These are phyloP conservation scores for Fraxinus pennsylvanica DNA, from an alignment of 257 asterid genomes.

Conservation along the genomic window DNA sequence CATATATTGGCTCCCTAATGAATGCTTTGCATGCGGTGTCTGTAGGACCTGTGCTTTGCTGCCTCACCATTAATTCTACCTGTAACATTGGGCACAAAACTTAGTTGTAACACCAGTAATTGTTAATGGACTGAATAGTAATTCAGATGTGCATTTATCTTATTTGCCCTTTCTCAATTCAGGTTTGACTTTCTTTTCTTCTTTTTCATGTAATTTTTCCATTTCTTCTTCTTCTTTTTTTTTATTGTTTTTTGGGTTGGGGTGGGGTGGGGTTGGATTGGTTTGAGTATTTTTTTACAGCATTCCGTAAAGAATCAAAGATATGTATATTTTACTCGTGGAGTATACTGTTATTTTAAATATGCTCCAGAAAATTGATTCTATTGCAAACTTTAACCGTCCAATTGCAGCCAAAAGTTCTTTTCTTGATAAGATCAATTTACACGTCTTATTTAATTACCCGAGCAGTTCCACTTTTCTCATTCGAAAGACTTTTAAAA, in stretches of 20 bases:
- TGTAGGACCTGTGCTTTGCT: neutral
- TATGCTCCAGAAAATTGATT: neutral
- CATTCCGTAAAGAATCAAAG: neutral
- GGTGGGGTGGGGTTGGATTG: neutral
- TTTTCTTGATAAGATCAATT: too few relatives aligned
- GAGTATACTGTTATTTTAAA: neutral
- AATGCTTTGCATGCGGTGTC: neutral
- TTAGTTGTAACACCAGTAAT: neutral
- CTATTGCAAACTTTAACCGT: too few relatives aligned
- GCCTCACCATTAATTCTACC: neutral
- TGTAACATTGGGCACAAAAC: neutral
- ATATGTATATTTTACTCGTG: conserved; percentile 23
- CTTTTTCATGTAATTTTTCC: neutral
- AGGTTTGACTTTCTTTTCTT: too few relatives aligned
- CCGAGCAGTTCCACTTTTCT: too few relatives aligned
- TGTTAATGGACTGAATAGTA: neutral
- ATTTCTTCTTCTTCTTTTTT: neutral
- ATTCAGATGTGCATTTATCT: neutral
- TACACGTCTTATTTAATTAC: too few relatives aligned
- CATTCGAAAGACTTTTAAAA: too few relatives aligned
- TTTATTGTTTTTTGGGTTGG: neutral
- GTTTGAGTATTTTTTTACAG: too few relatives aligned
- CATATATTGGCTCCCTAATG: neutral
- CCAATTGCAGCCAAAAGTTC: neutral
- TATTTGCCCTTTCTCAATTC: neutral